Conservation (phyloP, 2,329 filamentous ascomycete genomes). For the Xylaria sp. region DNA sequence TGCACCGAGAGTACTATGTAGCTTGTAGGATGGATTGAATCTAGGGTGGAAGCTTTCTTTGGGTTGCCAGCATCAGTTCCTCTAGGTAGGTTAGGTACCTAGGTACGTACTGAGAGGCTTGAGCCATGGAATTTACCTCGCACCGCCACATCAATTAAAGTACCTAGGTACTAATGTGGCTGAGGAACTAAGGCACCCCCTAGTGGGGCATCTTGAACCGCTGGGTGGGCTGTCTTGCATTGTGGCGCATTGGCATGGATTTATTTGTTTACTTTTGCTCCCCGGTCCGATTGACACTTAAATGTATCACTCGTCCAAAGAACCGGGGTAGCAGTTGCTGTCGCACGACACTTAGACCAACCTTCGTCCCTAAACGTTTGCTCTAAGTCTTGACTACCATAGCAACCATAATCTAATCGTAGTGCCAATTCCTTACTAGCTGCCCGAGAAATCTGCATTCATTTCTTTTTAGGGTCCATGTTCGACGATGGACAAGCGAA, state of each 20-base stretch:
- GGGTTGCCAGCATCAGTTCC: too few relatives aligned
- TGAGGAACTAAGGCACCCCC: not conserved
- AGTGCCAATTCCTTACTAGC: not conserved
- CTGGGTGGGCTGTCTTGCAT: not conserved
- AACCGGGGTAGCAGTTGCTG: not conserved
- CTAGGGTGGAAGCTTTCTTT: too few relatives aligned
- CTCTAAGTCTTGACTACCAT: not conserved
- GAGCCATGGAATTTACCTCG: too few relatives aligned
- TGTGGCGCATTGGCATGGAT: conserved; percentile 15
- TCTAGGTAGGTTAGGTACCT: not conserved
- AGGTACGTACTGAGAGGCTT: too few relatives aligned
- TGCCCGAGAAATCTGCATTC: conserved; percentile 12
- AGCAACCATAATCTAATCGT: not conserved
- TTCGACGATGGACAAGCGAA: conserved; percentile 63
- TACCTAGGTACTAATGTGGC: not conserved
- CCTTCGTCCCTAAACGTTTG: not conserved
- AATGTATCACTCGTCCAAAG: not conserved
- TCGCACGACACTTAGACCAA: not conserved
- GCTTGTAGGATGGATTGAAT: conserved; percentile 13
- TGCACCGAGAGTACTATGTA: not conserved
- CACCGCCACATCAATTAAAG: too few relatives aligned
- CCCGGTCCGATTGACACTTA: not conserved
- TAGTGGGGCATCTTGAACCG: not conserved
- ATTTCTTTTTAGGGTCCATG: not conserved
- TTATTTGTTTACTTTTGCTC: conserved; percentile 36